These are phyloP conservation scores for Macrocybe gigantea DNA, from an alignment of 768 basidiomycete genomes.

Conservation along the genomic window DNA sequence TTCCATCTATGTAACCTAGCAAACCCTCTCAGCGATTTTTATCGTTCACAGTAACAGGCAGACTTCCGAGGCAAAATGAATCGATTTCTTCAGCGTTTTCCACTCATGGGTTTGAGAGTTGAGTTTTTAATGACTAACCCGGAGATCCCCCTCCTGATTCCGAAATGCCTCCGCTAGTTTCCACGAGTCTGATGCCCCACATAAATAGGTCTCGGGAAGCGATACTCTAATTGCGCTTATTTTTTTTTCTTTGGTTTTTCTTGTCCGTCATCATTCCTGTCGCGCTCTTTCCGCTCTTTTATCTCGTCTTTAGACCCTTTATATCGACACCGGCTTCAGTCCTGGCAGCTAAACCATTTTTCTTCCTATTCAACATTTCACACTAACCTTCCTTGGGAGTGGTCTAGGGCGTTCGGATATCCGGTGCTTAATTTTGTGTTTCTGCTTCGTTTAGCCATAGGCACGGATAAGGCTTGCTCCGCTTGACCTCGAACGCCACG, in stretches of 20 bases:
- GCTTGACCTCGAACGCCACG: too few relatives aligned
- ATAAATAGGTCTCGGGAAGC: constrained; percentile 29
- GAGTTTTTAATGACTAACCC: constrained; percentile 20
- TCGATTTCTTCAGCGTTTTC: not conserved
- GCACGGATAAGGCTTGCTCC: too few relatives aligned
- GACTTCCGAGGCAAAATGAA: constrained; percentile 5
- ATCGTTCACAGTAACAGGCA: not conserved
- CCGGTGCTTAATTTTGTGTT: too few relatives aligned
- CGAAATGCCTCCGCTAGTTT: constrained; percentile 33
- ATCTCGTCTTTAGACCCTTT: constrained; percentile 6
- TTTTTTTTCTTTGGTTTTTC: constrained; percentile 7
- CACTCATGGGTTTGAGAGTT: not conserved
- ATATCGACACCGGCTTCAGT: not conserved
- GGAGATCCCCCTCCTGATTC: constrained; percentile 34
- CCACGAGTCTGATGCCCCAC: constrained; percentile 30
- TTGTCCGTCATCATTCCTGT: not conserved
- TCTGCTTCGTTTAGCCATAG: too few relatives aligned
- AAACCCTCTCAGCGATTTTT: constrained; percentile 1
- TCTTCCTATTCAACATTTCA: too few relatives aligned
- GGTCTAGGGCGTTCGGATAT: too few relatives aligned
- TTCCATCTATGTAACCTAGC: constrained; percentile 2
- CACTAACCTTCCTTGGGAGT: too few relatives aligned
- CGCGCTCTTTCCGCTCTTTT: constrained; percentile 3
- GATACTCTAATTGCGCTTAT: constrained; percentile 21
- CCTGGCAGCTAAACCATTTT: not conserved